Percentiles rank a stretch among this genome's conserved stretches.
These are phyloP conservation scores for Calonectria leucothoes DNA, from an alignment of 2,329 filamentous ascomycete genomes.

Conservation along the genomic window DNA sequence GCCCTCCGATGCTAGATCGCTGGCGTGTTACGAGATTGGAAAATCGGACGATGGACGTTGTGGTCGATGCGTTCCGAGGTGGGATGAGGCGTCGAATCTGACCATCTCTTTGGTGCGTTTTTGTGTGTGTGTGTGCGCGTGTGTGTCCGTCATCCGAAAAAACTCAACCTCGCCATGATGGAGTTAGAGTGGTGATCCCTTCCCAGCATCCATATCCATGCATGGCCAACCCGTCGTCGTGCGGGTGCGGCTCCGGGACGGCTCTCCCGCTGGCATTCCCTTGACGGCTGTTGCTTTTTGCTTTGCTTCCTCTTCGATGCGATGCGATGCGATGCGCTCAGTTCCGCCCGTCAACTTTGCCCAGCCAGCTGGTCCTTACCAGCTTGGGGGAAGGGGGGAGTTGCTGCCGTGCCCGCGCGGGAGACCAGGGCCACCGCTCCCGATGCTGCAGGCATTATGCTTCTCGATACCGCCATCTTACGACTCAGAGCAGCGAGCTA, in stretches of 20 bases:
- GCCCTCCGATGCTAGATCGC: neutral
- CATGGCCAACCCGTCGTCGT: conserved; percentile 7
- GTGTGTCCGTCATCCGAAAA: conserved; percentile 9
- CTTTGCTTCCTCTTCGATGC: conserved; percentile 12
- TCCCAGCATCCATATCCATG: conserved; percentile 18
- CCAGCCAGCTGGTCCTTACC: conserved; percentile 26
- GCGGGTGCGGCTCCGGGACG: conserved; percentile 33
- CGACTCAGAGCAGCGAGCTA: conserved; percentile 26
- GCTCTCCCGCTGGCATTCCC: conserved; percentile 24
- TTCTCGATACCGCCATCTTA: conserved; percentile 31
- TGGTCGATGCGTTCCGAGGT: conserved; percentile 16
- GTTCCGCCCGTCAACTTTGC: conserved; percentile 19
- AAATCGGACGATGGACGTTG: conserved; percentile 3
- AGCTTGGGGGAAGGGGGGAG: conserved; percentile 33
- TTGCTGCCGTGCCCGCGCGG: conserved; percentile 32
- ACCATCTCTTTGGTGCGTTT: conserved; percentile 17
- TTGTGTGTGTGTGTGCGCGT: no score
- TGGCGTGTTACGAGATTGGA: neutral
- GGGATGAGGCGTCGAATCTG: conserved; percentile 21
- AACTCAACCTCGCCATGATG: conserved; percentile 23
- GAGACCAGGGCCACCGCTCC: conserved; percentile 23
- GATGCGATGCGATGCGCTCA: conserved; percentile 8
- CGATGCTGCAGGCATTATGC: conserved; percentile 24
- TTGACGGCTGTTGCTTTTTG: conserved; percentile 22
- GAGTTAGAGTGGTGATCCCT: conserved; percentile 14